These are phyloP conservation scores for Aspergillus candidus DNA, from an alignment of 2,329 filamentous ascomycete genomes.

Conservation along the genomic window DNA sequence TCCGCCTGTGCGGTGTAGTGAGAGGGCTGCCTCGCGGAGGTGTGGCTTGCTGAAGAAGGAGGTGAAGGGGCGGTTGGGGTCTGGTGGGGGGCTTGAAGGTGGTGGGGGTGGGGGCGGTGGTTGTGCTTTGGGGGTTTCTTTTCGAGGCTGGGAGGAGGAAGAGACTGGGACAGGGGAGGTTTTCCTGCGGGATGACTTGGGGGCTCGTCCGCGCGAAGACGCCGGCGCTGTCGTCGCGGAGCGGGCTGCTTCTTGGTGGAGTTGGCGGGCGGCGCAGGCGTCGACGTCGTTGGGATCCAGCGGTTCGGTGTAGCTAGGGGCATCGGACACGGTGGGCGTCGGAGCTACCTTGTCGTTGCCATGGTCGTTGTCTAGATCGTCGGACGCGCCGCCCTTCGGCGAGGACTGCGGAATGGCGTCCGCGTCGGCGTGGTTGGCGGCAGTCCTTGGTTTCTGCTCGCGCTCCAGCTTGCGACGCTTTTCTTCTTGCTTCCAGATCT, in stretches of 20 bases:
- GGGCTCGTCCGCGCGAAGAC: not conserved
- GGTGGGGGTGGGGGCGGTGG: constrained; percentile 12
- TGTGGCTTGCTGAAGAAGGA: constrained; percentile 81
- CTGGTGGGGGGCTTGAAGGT: constrained; percentile 24
- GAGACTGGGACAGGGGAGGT: not conserved
- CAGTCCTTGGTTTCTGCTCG: constrained; percentile 52
- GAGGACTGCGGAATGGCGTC: constrained; percentile 1
- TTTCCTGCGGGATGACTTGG: constrained; percentile 4
- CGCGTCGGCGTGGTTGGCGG: constrained; percentile 19
- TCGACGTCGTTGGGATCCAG: constrained; percentile 66
- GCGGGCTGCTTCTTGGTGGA: constrained; percentile 61
- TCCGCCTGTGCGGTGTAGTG: constrained; percentile 57
- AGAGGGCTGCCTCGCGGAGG: constrained; percentile 72
- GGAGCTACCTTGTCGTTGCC: constrained; percentile 1
- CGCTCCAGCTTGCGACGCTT: constrained; percentile 67
- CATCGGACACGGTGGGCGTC: constrained; percentile 11
- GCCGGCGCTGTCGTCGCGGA: constrained; percentile 39
- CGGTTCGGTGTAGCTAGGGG: constrained; percentile 44
- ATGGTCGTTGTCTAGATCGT: constrained; percentile 27
- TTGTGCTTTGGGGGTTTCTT: constrained; percentile 4
- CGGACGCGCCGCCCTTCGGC: constrained; percentile 12
- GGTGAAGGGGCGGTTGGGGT: constrained; percentile 57
- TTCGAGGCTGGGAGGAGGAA: not conserved
- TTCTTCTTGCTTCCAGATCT: constrained; percentile 81
- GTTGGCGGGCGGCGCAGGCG: constrained; percentile 64